phyloP scores from a whole-genome alignment of 2,329 filamentous ascomycete species.

The Ophiocordyceps camponoti-leonardi region DNA sequence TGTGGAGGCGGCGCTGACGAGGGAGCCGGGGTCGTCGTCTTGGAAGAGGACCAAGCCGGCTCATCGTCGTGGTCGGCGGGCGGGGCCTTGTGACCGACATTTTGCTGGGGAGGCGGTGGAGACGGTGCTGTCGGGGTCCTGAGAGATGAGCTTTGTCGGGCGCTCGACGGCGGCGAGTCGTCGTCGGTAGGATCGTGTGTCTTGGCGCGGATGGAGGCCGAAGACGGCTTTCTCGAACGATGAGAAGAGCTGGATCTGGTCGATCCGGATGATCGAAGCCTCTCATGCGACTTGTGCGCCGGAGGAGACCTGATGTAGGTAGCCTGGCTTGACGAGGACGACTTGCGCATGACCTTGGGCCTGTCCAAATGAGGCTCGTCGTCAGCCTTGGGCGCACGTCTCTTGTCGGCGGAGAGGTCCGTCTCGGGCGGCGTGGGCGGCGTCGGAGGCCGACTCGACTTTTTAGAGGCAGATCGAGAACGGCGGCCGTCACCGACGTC shows the following conservation, averaged over 20 bases:
- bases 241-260: conserved; percentile 16
- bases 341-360: conserved; percentile 35
- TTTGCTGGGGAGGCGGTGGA: conserved; percentile 27
- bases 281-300: conserved; percentile 16
- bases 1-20: conserved; percentile 23
- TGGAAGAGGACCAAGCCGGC: conserved; percentile 10
- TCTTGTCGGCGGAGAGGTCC: conserved; percentile 32
- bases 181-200: conserved; percentile 22
- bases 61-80: conserved; percentile 2
- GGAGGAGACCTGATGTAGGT: conserved; percentile 26
- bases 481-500: conserved; percentile 35
- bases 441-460: conserved; percentile 36
- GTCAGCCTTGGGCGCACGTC: conserved; percentile 9
- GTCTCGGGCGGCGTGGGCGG: conserved; percentile 50
- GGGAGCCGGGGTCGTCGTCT: conserved; percentile 21
- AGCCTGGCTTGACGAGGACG: conserved; percentile 40
- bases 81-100: conserved; percentile 19
- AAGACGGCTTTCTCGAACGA: conserved; percentile 15
- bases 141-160: conserved; percentile 36
- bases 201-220: conserved; percentile 18
- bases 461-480: conserved; percentile 28
- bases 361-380: conserved; percentile 21
- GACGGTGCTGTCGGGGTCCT: conserved; percentile 40
- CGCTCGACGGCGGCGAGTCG: conserved; percentile 27
- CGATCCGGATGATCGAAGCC: conserved; percentile 17